Conservation (phyloP, 2,329 filamentous ascomycete genomes). For the Tolypocladium nubicola region DNA sequence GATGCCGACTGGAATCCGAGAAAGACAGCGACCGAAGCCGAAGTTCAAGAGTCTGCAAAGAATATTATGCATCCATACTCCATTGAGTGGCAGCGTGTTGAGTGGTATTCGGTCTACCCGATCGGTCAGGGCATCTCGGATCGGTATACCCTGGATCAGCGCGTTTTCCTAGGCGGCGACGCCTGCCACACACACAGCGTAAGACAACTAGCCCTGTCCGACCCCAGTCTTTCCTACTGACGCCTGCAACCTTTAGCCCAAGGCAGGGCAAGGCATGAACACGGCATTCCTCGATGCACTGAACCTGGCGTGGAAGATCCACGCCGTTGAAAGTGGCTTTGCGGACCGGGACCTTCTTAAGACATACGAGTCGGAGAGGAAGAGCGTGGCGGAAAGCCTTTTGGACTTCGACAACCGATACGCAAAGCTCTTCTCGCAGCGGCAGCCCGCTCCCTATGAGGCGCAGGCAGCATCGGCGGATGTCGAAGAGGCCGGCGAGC, state of each 20-base stretch:
- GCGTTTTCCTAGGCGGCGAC: constrained; percentile 67
- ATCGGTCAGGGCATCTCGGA: constrained; percentile 66
- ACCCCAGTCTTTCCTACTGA: not conserved
- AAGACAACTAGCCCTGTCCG: constrained; percentile 15
- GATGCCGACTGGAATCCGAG: constrained; percentile 51
- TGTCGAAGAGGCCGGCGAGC: constrained; percentile 15
- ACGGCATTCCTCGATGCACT: constrained; percentile 71
- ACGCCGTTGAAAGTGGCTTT: constrained; percentile 77
- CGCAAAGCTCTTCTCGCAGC: constrained; percentile 78
- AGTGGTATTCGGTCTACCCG: constrained; percentile 70
- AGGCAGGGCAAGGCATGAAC: constrained; percentile 74
- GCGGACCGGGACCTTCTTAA: constrained; percentile 63
- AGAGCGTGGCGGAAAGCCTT: constrained; percentile 72
- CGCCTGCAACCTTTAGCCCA: constrained; percentile 44
- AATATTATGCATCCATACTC: constrained; percentile 55
- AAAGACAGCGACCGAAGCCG: constrained; percentile 49
- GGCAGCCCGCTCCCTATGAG: constrained; percentile 61
- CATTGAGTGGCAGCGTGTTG: constrained; percentile 56
- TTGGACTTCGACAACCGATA: constrained; percentile 83
- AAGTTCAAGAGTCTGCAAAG: constrained; percentile 56
- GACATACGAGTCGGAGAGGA: constrained; percentile 82
- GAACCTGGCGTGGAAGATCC: constrained; percentile 94
- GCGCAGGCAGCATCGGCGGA: constrained; percentile 52
- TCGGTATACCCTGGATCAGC: constrained; percentile 54
- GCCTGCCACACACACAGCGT: constrained; percentile 72